Evolutionary conservation across 1,139 yeast species (phyloP), one percentile per base, ranked within the genome.

Genomic region (Sugiyamaella xylanicola): DNA sequence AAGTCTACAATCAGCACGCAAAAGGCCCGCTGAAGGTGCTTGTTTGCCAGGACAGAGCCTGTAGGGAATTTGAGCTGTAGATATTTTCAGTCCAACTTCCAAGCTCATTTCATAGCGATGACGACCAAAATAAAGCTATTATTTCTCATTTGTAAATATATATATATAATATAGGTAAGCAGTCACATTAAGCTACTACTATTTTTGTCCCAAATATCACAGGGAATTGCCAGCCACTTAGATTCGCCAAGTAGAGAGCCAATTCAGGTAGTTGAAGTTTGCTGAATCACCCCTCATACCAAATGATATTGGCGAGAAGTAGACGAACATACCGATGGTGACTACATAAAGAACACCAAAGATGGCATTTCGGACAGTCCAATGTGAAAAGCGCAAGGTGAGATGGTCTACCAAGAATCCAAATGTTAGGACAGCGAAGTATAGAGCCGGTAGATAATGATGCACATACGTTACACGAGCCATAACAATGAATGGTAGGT

Each of bases 381-480:
- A 68, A 35, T 75, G 67, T 37, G 71, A 67, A 61, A 71, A 76
- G 61, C 80, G 75, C 51, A 75, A 74, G 39, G 87, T 80, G 65
- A 82, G 73, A 56, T 78, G 78, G 68, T 92, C 97, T 59, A 91
- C 76, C 64, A 86, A 77, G 74, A 87, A 93, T 56, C 86, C 83
- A 68, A 87, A 80, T 29, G 90, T 85, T 63, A 93, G 74, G 80
- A 93, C 84, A 57, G 98, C 98, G 75, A 95, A 93, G 76, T 92
- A 93, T 63, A 92, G 81, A 0, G 99, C 97, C 29, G 99, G 99
- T 66, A 91, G 81, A 73, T 93, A 93, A 74, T 93, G 99, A 73
- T 93, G 99, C 46, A 93, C 93, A 70, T 95, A 93, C 3, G 97
- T 91, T 62, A 95, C 98, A 78, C 99, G 87, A 25, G 96, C 91